Base-by-base conservation (phyloP, 2,329 filamentous ascomycete species). In the Fusarium oligoseptatum region DNA sequence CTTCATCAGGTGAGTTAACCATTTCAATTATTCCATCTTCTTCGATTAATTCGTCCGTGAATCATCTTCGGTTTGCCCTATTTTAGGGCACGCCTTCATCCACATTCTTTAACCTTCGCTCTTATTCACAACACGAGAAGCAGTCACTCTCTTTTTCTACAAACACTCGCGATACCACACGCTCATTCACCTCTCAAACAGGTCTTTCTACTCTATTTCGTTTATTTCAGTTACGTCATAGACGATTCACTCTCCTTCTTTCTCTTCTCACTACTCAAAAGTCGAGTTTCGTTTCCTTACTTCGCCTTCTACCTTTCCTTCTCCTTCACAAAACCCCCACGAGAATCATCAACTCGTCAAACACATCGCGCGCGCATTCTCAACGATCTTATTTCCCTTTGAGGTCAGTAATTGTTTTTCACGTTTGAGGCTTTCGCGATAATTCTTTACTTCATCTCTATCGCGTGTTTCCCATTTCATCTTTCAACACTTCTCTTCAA, bases 351-450 rank as follows among this genome's bases (percentile, higher is more conserved):
- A 22, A 43, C 58, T 48, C 66, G 22, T 24, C 41, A 14, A 72
- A 22, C 29, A 20, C 14, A 36, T 50, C 5, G 69, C 27, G 17
- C 27, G 17, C 20, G 11, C 32, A 12, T 37, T 27, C 45, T 24
- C 17, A 70, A 41, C 27, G 22, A 41, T 37, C 36, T 6, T 17
- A 1, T 37, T 37, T 11, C 6, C 17, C 22, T 20, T 41, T 29
- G n/a, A 72, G 61, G 72, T 75, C 14, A 60, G 72, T 68, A 20
- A 20, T 55, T 14, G 8, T 48, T 24, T 29, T 27, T 8, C 15
- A 11, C 24, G 22, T 41, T 9, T 56, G 14, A 10, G n/a, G 10
- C 3, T 27, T 27, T 56, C 14, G 17, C 37, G n/a, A 41, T 57
- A 24, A 24, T 3, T 7, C 8, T 55, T 20, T 55, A 11, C 11